These are phyloP conservation scores for Cicer chorassanicum DNA, from an alignment of 306 rosid species.

Conservation along the genomic window DNA sequence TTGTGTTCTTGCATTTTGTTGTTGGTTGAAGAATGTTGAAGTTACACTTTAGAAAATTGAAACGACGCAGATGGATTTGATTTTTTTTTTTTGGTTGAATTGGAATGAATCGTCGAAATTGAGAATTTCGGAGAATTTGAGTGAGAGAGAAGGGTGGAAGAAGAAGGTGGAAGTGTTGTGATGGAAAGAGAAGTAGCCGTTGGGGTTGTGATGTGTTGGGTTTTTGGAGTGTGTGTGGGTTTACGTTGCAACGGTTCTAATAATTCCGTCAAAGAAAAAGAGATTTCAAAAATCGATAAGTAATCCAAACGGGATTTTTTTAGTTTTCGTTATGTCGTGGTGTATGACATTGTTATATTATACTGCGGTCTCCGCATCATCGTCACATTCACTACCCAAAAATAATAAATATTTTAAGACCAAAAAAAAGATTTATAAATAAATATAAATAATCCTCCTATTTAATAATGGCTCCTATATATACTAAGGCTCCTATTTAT, in stretches of 20 bases:
- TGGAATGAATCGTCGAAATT: neutral
- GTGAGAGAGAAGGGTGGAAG: neutral
- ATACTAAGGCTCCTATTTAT: no score
- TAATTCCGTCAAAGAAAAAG: no score
- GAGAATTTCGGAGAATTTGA: neutral
- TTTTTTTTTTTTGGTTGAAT: neutral
- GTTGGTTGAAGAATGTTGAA: neutral
- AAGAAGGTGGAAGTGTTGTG: neutral
- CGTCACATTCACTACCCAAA: neutral
- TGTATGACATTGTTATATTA: neutral
- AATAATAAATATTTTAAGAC: neutral
- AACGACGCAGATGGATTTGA: slow-evolving; percentile 30
- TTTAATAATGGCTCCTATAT: neutral
- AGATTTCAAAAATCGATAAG: slow-evolving; percentile 33
- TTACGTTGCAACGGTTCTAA: slow-evolving; percentile 47
- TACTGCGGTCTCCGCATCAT: neutral
- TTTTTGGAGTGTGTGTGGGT: neutral
- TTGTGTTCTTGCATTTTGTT: slow-evolving; percentile 39
- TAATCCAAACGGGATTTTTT: neutral
- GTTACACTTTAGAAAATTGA: neutral
- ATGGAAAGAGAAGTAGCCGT: slow-evolving; percentile 44
- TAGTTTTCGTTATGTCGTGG: neutral
- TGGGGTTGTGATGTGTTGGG: slow-evolving; percentile 4
- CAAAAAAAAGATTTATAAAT: no score
- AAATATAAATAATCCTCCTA: no score